Evolutionary conservation across 1,284 basidiomycete species (phyloP).

Genomic region (Austroboletus niveus): DNA sequence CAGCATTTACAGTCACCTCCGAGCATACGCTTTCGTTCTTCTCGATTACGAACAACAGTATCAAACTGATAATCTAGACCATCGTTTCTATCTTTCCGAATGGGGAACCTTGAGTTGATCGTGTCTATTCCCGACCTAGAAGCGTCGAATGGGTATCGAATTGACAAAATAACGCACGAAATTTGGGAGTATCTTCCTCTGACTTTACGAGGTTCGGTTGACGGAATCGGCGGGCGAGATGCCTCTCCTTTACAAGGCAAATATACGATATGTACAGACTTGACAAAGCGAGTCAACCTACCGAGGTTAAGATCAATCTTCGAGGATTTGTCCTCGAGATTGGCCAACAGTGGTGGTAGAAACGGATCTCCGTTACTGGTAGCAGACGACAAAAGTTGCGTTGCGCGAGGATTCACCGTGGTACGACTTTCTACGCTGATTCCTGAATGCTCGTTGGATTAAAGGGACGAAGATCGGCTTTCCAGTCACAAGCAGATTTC

Average conservation of each 20-base stretch:
- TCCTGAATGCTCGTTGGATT: neutral
- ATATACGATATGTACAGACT: conserved; percentile 8
- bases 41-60: conserved; percentile 70
- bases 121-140: conserved; percentile 36
- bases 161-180: conserved; percentile 15
- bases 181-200: conserved; percentile 32
- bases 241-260: conserved; percentile 28
- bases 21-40: conserved; percentile 64
- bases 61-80: conserved; percentile 71
- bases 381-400: conserved; percentile 6
- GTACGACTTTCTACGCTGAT: conserved; percentile 18
- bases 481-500: conserved; percentile 2
- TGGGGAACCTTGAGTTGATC: conserved; percentile 65
- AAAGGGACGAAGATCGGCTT: conserved; percentile 2
- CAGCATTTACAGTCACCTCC: conserved; percentile 86
- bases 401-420: conserved; percentile 12
- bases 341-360: neutral
- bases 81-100: conserved; percentile 64
- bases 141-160: conserved; percentile 1
- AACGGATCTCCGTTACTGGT: conserved; percentile 10
- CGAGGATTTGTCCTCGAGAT: neutral
- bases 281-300: conserved; percentile 7
- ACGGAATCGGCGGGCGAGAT: conserved; percentile 18
- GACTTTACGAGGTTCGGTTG: conserved; percentile 27
- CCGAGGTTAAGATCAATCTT: neutral